Evolutionary conservation across 2,329 filamentous ascomycete species (phyloP).

Genomic region (Elsinoe australis): DNA sequence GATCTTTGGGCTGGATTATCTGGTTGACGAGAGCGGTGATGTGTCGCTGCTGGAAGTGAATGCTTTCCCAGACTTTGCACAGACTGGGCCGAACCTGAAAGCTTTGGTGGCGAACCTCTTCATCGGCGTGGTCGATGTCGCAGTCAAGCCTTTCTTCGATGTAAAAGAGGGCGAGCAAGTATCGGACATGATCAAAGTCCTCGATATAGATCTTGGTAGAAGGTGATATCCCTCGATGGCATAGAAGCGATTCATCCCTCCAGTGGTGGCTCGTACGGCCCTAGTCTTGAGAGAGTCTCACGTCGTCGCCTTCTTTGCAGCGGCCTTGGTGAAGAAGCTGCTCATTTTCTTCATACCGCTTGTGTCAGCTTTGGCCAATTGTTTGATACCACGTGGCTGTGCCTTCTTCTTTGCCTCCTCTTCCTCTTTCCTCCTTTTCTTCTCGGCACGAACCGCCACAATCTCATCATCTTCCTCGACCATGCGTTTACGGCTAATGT

Average conservation of each 20-base stretch:
- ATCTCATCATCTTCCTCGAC: conserved; percentile 57
- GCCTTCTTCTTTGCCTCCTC: conserved; percentile 80
- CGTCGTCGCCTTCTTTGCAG: conserved; percentile 23
- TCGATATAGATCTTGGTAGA: conserved; percentile 42
- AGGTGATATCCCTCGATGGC: too few relatives aligned
- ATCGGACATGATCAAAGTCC: conserved; percentile 34
- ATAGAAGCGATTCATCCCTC: too few relatives aligned
- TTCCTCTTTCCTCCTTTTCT: conserved; percentile 78
- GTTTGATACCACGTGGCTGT: conserved; percentile 66
- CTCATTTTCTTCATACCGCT: conserved; percentile 96
- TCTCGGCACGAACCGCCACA: conserved; percentile 56
- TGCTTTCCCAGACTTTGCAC: conserved; percentile 90
- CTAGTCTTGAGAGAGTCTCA: conserved; percentile 1
- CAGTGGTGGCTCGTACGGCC: too few relatives aligned
- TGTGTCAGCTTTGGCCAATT: conserved; percentile 84
- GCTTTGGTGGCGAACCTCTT: conserved; percentile 69
- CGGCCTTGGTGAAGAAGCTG: conserved; percentile 74
- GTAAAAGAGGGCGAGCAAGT: conserved; percentile 17
- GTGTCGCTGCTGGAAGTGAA: conserved; percentile 86
- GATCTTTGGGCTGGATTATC: conserved; percentile 82
- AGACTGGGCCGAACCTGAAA: conserved; percentile 71
- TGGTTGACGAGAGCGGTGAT: conserved; percentile 59
- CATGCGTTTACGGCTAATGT: conserved; percentile 57
- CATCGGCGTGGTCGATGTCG: conserved; percentile 61
- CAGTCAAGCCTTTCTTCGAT: conserved; percentile 61